Base-by-base conservation (phyloP, 495 filamentous ascomycete genomes). In the Penicillium angulare region DNA sequence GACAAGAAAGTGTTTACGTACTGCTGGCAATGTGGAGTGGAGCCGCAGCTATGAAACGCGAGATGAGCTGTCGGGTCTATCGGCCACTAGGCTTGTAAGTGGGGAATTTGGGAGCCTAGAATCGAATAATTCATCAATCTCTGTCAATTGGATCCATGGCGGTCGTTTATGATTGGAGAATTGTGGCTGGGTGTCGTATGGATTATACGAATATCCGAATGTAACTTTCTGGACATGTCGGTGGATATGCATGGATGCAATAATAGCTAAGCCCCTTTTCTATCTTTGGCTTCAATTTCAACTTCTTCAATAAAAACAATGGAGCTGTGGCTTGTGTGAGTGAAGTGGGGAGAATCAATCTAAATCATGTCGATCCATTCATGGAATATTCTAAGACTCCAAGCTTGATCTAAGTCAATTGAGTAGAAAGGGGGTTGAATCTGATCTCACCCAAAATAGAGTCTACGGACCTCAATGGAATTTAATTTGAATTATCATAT, bases 121-220 rank as follows among this genome's bases (percentile, higher is more conserved):
- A 15, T 15, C 24, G 21, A 21, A 41, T 23, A 7, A 23, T 41
- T 41, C 18, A 41, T 41, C 21, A 41, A 41, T 41, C 38, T 41
- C 20, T 23, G 22, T 41, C 38, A 41, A 15, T 41, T 31, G 27
- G 27, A 31, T 31, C 27, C 27, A n/a, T n/a, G n/a, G n/a, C n/a
- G 3, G 16, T 20, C 3, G 10, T 2, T 9, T 15, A 9, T 41
- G 3, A 41, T 41, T 41, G 38, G 38, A 9, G 15, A n/a, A 21
- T 5, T 15, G 2, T 2, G 24, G 13, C 8, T 5, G 5, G 20
- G 38, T 21, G 38, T 41, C 38, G 38, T 41, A 41, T 41, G 38
- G 20, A 41, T 39, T 16, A 39, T 41, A 41, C 38, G 43, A 41
- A 46, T 16, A 39, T 41, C 22, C 38, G 43, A 41, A 46, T 23